These are phyloP conservation scores for Bullera alba DNA, from an alignment of 768 basidiomycete genomes.

Conservation along the genomic window DNA sequence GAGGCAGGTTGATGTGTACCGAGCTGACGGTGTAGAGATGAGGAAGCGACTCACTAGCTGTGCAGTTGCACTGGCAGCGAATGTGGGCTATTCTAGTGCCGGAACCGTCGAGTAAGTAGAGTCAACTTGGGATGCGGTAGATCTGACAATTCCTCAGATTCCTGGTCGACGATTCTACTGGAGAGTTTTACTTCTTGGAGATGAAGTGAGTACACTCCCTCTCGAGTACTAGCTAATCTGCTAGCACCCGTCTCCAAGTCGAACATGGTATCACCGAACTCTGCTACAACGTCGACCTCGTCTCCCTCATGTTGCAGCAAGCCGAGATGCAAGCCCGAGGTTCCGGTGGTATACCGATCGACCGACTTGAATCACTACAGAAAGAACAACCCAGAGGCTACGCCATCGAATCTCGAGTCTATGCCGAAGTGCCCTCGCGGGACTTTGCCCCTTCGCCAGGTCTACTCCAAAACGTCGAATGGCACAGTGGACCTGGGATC, in stretches of 20 bases:
- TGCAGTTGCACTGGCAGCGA: slow-evolving; percentile 52
- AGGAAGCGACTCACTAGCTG: slow-evolving; percentile 53
- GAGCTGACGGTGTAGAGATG: slow-evolving; percentile 44
- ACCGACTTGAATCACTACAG: slow-evolving; percentile 4
- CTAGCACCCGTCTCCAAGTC: slow-evolving; percentile 48
- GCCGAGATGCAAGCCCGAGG: slow-evolving; percentile 40
- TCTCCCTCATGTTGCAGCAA: slow-evolving; percentile 61
- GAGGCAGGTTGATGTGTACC: slow-evolving; percentile 7
- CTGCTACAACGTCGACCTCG: slow-evolving; percentile 56
- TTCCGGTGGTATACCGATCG: slow-evolving; percentile 10
- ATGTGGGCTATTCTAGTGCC: slow-evolving; percentile 55
- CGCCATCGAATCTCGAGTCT: slow-evolving; percentile 58
- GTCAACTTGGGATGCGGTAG: not conserved
- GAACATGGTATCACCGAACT: slow-evolving; percentile 64
- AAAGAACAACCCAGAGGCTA: slow-evolving; percentile 30
- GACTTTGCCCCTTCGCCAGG: slow-evolving; percentile 59
- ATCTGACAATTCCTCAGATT: slow-evolving; percentile 9
- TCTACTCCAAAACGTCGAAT: slow-evolving; percentile 54
- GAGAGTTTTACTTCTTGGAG: slow-evolving; percentile 61
- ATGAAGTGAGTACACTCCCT: slow-evolving; percentile 51
- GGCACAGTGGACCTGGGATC: slow-evolving; percentile 42
- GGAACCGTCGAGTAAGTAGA: slow-evolving; percentile 66
- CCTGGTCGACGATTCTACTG: slow-evolving; percentile 44
- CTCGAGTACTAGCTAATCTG: not conserved
- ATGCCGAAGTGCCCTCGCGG: slow-evolving; percentile 59